phyloP scores from a whole-genome alignment of 768 basidiomycete genomes.

The Solioccasus polychromus region DNA sequence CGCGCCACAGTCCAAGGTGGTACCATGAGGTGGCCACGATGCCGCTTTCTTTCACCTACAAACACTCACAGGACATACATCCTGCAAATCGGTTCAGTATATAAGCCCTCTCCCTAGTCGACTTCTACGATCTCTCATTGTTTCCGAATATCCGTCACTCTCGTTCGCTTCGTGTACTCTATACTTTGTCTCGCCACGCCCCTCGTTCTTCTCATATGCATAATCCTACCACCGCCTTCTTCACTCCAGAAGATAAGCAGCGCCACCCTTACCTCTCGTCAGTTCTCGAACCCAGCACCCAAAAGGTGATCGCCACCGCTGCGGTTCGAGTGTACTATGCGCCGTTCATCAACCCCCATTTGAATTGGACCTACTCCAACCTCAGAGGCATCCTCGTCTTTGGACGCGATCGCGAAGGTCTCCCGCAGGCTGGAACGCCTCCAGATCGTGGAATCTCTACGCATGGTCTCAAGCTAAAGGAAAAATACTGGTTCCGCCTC shows the following conservation, averaged over 20 bases:
- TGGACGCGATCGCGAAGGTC: conserved; percentile 33
- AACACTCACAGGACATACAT: conserved; percentile 20
- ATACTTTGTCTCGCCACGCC: conserved; percentile 4
- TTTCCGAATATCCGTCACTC: conserved; percentile 12
- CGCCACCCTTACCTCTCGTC: conserved; percentile 38
- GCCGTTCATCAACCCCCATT: conserved; percentile 43
- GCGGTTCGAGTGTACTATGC: conserved; percentile 62
- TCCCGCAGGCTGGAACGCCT: conserved; percentile 21
- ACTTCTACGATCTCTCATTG: conserved; percentile 16
- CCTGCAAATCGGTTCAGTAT: conserved; percentile 31
- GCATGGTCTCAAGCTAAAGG: conserved; percentile 29
- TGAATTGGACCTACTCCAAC: conserved; percentile 59
- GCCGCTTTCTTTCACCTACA: conserved; percentile 30
- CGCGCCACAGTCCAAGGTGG: conserved; percentile 31
- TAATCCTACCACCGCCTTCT: conserved; percentile 30
- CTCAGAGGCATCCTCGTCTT: conserved; percentile 62
- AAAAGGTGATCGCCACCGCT: conserved; percentile 52
- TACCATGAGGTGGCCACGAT: conserved; percentile 35
- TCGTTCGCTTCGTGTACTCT: conserved; percentile 15
- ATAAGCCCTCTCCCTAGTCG: conserved; percentile 24
- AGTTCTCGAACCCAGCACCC: conserved; percentile 37
- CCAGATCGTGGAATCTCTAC: conserved; percentile 17
- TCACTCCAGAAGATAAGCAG: conserved; percentile 38
- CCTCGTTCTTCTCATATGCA: conserved; percentile 24
- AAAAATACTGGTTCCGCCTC: conserved; percentile 62